Percentiles rank a stretch among this genome's conserved stretches.
Evolutionary conservation across 768 basidiomycete genomes (phyloP).

Genomic region (Clitopilus hobsonii): DNA sequence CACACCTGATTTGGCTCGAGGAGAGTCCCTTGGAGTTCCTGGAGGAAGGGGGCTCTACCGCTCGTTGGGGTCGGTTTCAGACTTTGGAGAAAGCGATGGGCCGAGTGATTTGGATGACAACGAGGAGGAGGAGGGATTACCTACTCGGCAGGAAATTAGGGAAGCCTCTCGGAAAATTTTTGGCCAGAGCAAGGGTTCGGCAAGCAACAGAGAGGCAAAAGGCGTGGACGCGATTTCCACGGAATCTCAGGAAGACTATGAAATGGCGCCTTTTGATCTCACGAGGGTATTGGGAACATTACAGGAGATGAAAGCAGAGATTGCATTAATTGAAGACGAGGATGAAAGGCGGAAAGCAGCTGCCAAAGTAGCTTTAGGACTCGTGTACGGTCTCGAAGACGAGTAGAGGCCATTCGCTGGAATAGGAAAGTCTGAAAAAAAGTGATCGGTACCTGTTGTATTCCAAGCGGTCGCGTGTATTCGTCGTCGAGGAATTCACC

Average conservation of each 20-base stretch:
- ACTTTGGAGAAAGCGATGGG: slow-evolving; percentile 44
- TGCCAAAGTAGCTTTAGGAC: slow-evolving; percentile 64
- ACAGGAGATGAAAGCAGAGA: slow-evolving; percentile 71
- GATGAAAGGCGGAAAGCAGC: slow-evolving; percentile 63
- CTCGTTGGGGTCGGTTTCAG: slow-evolving; percentile 56
- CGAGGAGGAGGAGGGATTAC: slow-evolving; percentile 29
- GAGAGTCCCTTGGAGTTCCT: not conserved
- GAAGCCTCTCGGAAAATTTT: slow-evolving; percentile 49
- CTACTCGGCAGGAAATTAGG: slow-evolving; percentile 43
- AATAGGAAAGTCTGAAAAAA: not conserved
- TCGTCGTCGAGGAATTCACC: not conserved
- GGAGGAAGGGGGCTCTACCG: slow-evolving; percentile 33
- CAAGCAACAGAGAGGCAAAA: not conserved
- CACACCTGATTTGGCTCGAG: slow-evolving; percentile 10
- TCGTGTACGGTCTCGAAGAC: slow-evolving; percentile 62
- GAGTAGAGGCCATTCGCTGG: slow-evolving; percentile 1
- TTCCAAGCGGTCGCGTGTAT: not conserved
- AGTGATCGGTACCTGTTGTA: not conserved
- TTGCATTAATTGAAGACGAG: slow-evolving; percentile 59
- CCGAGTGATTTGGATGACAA: slow-evolving; percentile 18
- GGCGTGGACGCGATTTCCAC: slow-evolving; percentile 1
- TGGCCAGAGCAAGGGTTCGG: slow-evolving; percentile 19
- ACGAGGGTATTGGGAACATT: slow-evolving; percentile 54
- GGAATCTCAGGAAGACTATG: slow-evolving; percentile 26
- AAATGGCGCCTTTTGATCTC: slow-evolving; percentile 55